Base-by-base conservation (phyloP, 2,329 filamentous ascomycete genomes). In the Fusarium sacchari region DNA sequence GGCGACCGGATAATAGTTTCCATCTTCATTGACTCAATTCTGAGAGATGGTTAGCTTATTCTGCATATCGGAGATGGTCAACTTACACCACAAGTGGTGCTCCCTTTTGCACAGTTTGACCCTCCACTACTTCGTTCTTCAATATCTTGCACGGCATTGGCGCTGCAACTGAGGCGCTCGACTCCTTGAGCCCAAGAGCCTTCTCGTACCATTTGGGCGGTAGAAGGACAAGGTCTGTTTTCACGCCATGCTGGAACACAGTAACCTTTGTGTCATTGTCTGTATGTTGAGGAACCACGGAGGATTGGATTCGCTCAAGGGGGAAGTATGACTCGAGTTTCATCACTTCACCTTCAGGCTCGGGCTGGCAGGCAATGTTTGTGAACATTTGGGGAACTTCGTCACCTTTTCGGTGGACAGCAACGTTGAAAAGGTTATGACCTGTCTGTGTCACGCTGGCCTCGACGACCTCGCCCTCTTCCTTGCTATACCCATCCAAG, bases 71-170 rank as follows among this genome's bases (percentile, higher is more conserved):
- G 40, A 26, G 49, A 12, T 22, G 24, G 13, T 9, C 11, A 14
- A 86, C 89, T 87, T 82, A 91, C 85, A 98, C 95, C 18, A 98
- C 94, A 65, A 99, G 84, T 12, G 94, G 91, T 64, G 96, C 91
- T 50, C 96, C 95, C 84, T 96, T 97, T 80, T 91, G 91, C 22
- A 99, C 96, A 52, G 83, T 84, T 72, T 97, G 90, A 0, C 96
- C 96, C 76, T 94, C 94, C 34, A 88, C 84, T 0, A 98, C 94
- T 82, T 97, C 94, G 53, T 98, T 96, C 74, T 94, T 91, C 70
- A 99, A 84, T 32, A 99, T 92, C 84, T 98, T 98, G 84, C 96
- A 98, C 4, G 96, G 96, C 96, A 99, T 99, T 0, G 96, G 96
- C 28, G 96, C 94, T 30, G 94, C 87, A 4, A 98, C 94, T 60